Evolutionary conservation across 805 yeast species (phyloP), one percentile per base, ranked within the genome.

Genomic region (Ogataea parapolymorpha): DNA sequence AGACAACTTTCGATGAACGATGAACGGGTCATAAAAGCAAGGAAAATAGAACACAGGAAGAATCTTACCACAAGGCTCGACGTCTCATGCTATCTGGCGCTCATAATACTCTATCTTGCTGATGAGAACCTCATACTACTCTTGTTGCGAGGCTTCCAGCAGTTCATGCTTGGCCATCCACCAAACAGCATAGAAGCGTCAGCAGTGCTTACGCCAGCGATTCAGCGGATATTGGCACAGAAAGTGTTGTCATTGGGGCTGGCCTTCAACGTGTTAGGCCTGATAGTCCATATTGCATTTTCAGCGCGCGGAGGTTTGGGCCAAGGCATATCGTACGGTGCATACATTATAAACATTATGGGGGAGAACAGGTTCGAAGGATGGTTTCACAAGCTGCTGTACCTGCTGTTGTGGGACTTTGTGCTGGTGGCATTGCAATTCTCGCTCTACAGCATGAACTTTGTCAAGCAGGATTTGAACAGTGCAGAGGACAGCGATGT

Each of bases 1-100:
- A 50, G 67, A 32, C 70, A 74, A 53, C 63, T 75, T 4, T 46
- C 61, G 26, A 48, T 50, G 12, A 71, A 74, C 54, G 71, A 74
- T 50, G 62, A 62, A 5, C 50, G 63, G 17, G 58, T 66, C 17
- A 60, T 71, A 9, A 72, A 71, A 42, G 67, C 68, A 46, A 62
- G 75, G 36, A 71, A 67, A 56, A 60, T 62, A 44, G 65, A 56
- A 42, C 72, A 72, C 44, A 51, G 65, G 10, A 53, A 54, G 18
- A 65, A 71, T 27, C 48, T 75, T 8, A 51, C 66, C 15, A 56
- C 58, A 15, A 53, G 61, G 4, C 30, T 71, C 15, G 67, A 66
- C 30, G 37, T 62, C 3, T 22, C 67, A 8, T 73, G 74, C 26
- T 67, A 55, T 45, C 44, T 68, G 6, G 39, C 69, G 4, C 55